These are phyloP conservation scores for Scheffersomyces insectosa DNA, from an alignment of 1,139 yeast species.

Conservation along the genomic window DNA sequence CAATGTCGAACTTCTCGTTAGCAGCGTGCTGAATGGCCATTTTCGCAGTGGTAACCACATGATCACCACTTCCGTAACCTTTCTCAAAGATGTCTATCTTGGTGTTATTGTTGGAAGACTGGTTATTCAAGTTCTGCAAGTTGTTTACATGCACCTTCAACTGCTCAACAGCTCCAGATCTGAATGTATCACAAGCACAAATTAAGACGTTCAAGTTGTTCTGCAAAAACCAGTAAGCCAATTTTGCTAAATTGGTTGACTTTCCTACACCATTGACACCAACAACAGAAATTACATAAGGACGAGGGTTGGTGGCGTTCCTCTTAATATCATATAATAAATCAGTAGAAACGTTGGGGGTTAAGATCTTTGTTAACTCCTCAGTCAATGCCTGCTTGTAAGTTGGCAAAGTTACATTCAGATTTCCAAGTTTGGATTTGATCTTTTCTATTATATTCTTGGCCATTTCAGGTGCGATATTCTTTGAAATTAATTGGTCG, in stretches of 20 bases:
- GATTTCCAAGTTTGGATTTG: constrained; percentile 28
- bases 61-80: constrained; percentile 95
- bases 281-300: constrained; percentile 93
- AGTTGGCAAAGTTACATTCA: constrained; percentile 29
- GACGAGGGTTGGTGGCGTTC: constrained; percentile 43
- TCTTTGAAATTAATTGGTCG: constrained; percentile 45
- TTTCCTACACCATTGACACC: constrained; percentile 99
- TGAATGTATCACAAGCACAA: constrained; percentile 96
- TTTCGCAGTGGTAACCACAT: constrained; percentile 91
- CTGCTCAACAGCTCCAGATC: constrained; percentile 98
- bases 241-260: constrained; percentile 89
- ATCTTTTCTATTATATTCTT: constrained; percentile 38
- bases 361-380: constrained; percentile 77
- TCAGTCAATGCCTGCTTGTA: constrained; percentile 65
- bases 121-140: constrained; percentile 52
- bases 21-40: constrained; percentile 83
- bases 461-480: constrained; percentile 46
- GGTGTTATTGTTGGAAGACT: constrained; percentile 42
- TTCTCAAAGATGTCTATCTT: constrained; percentile 84
- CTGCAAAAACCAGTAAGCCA: constrained; percentile 94
- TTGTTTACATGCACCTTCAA: constrained; percentile 90
- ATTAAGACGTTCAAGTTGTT: constrained; percentile 84
- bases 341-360: constrained; percentile 92
- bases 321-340: constrained; percentile 78
- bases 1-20: constrained; percentile 69